These are phyloP conservation scores for Sporothrix protearum DNA, from an alignment of 2,329 filamentous ascomycete genomes.

Conservation along the genomic window DNA sequence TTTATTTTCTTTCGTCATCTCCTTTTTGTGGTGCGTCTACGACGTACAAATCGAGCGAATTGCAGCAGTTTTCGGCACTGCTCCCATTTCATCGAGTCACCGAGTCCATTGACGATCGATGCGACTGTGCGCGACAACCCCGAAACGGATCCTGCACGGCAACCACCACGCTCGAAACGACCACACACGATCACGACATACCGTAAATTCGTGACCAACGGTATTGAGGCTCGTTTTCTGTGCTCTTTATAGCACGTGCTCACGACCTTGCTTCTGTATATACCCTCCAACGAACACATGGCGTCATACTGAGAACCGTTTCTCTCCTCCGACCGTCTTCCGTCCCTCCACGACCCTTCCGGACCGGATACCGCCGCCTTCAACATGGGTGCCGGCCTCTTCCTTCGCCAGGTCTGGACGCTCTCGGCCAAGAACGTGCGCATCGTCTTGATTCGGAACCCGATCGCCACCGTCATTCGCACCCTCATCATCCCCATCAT, in stretches of 20 bases:
- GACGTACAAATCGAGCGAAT: neutral
- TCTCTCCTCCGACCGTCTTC: neutral
- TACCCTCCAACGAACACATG: neutral
- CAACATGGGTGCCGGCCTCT: conserved; percentile 22
- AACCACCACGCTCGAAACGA: neutral
- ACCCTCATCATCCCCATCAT: conserved; percentile 58
- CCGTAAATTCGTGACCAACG: neutral
- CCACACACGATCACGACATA: neutral
- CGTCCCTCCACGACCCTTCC: neutral
- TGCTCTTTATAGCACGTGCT: neutral
- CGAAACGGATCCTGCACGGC: conserved; percentile 13
- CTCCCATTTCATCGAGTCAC: neutral
- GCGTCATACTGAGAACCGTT: neutral
- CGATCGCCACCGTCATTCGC: conserved; percentile 50
- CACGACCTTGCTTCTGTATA: neutral
- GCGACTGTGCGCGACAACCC: neutral
- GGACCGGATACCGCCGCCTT: neutral
- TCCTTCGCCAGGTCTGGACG: conserved; percentile 54
- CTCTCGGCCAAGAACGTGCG: conserved; percentile 61
- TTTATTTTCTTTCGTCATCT: neutral
- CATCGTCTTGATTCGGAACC: conserved; percentile 55
- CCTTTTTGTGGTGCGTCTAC: neutral
- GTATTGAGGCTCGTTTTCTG: neutral
- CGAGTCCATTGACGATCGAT: neutral
- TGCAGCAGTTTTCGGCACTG: neutral